Conservation (phyloP, 2,329 filamentous ascomycete genomes). For the Tolypocladium guangdongense region DNA sequence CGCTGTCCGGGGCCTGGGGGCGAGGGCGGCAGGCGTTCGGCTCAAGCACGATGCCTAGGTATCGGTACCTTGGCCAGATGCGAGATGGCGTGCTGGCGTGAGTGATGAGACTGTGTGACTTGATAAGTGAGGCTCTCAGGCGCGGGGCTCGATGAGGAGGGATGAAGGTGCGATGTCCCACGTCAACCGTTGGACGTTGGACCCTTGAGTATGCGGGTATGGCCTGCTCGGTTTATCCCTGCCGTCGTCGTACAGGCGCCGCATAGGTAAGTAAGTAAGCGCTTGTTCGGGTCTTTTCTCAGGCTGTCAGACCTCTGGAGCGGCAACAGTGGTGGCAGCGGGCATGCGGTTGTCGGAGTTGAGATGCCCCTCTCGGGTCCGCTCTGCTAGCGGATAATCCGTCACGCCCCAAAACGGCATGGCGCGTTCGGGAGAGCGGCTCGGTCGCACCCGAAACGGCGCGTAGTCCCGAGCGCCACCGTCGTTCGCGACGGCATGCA, state of each 20-base stretch:
- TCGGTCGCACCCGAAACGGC: background rate
- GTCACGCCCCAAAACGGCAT: background rate
- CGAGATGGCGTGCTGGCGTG: background rate
- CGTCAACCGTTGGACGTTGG: background rate
- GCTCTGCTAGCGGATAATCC: background rate
- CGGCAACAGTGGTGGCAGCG: background rate
- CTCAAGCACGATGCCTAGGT: background rate
- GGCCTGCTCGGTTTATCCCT: background rate
- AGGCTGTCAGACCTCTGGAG: background rate
- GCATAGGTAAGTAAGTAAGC: background rate
- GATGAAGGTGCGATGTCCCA: background rate
- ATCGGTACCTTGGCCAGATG: no score
- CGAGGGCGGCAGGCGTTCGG: background rate
- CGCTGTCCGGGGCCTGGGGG: slow-evolving; percentile 1
- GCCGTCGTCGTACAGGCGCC: no score
- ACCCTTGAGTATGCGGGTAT: background rate
- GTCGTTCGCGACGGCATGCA: no score
- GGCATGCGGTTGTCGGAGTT: no score
- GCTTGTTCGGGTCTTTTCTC: background rate
- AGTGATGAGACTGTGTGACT: background rate
- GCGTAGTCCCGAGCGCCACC: no score
- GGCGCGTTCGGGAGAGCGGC: background rate
- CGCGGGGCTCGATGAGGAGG: background rate
- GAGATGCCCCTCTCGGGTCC: background rate
- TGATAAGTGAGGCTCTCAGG: background rate